A percentile compares a stretch with the other conserved stretches of the same genome.
phyloP scores from a whole-genome alignment of 495 filamentous ascomycete genomes.

The Tuber calosporum region DNA sequence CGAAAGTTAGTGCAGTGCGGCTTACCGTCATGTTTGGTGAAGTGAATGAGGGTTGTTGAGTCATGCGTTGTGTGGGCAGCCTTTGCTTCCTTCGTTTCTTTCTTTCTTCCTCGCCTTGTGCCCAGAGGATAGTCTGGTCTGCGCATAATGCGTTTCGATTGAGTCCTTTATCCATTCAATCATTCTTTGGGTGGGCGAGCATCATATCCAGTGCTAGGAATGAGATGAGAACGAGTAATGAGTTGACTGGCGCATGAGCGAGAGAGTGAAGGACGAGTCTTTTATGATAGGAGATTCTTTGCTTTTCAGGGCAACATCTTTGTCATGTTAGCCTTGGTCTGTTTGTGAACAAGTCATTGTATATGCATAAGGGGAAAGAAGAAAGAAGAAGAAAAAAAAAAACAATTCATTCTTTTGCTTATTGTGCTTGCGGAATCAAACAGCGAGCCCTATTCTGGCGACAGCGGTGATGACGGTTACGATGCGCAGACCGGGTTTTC shows the following conservation, averaged over 20 bases:
- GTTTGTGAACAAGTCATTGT: constrained; percentile 5
- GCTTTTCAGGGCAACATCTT: not conserved
- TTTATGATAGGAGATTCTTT: constrained; percentile 1
- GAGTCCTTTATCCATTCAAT: not conserved
- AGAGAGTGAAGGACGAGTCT: not conserved
- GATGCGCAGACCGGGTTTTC: not conserved
- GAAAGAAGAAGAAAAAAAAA: not conserved
- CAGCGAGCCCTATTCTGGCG: not conserved
- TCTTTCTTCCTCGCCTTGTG: not conserved
- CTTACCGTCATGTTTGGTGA: constrained; percentile 5
- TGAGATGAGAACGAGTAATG: not conserved
- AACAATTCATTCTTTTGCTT: constrained; percentile 3
- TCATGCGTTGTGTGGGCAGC: not conserved
- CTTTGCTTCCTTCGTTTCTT: not conserved
- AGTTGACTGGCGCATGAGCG: not conserved
- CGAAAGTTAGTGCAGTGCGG: not conserved
- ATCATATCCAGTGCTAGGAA: not conserved
- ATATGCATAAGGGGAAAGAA: not conserved
- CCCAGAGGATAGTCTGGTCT: not conserved
- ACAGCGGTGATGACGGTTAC: not conserved
- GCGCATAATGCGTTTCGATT: not conserved
- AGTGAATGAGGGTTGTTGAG: not conserved
- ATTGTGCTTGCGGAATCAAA: not conserved
- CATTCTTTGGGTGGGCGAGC: not conserved
- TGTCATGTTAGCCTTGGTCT: not conserved